phyloP scores from a whole-genome alignment of 192 early-diverging fungal genomes.

The Chytriomyces sp. region DNA sequence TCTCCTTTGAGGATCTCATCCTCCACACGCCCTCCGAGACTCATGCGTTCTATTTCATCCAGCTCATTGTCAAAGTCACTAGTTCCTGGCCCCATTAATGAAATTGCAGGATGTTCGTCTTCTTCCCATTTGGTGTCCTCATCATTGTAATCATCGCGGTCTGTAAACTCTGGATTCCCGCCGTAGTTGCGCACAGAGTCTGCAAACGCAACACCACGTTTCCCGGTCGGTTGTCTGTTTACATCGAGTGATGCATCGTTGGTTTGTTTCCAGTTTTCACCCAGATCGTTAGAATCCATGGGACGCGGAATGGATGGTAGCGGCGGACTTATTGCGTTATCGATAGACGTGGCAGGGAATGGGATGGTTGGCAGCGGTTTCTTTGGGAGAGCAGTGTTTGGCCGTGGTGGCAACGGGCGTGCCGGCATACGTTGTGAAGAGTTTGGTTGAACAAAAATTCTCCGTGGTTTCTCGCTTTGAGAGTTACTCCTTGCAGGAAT shows the following conservation, averaged over 20 bases:
- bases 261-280: background rate
- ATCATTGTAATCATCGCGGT: background rate
- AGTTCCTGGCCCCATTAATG: background rate
- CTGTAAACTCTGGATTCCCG: background rate
- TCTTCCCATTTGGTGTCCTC: background rate
- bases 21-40: background rate
- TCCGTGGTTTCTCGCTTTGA: conserved; percentile 5
- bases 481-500: conserved; percentile 18
- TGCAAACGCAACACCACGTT: background rate
- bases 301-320: too few relatives aligned
- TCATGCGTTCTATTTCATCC: background rate
- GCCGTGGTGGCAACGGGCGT: background rate
- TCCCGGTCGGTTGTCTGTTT: background rate
- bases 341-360: background rate
- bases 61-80: background rate
- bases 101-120: background rate
- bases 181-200: background rate
- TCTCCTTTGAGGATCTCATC: background rate
- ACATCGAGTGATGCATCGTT: background rate
- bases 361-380: background rate
- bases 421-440: background rate
- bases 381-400: background rate
- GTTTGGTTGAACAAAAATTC: conserved; percentile 12
- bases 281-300: background rate
- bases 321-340: background rate